phyloP scores from a whole-genome alignment of 1,139 yeast species.

The Meyerozyma smithsonii region DNA sequence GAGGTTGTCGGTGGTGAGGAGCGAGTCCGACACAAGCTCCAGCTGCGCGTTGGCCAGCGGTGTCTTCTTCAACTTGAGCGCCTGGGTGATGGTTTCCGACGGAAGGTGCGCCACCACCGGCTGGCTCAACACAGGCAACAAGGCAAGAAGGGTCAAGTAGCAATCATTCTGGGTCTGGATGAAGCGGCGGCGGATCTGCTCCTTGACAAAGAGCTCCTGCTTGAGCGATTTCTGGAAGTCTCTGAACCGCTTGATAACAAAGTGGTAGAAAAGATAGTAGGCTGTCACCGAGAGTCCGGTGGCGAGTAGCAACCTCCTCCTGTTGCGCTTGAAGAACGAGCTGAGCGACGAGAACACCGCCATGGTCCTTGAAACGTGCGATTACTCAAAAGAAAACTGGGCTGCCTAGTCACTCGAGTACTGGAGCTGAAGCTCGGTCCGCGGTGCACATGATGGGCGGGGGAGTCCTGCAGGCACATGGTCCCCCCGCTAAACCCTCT shows the following conservation, averaged over 20 bases:
- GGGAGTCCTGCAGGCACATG: neutral
- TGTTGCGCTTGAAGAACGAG: constrained; percentile 57
- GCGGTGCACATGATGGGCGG: neutral
- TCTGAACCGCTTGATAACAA: constrained; percentile 54
- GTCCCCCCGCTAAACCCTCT: neutral
- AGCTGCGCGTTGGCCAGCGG: constrained; percentile 17
- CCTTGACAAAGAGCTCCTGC: constrained; percentile 75
- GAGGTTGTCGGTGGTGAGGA: constrained; percentile 38
- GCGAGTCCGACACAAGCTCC: constrained; percentile 22
- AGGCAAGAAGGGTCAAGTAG: constrained; percentile 74
- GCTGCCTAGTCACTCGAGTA: neutral
- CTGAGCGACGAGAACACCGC: constrained; percentile 51
- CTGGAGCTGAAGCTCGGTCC: neutral
- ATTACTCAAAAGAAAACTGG: neutral
- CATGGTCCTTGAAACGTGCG: constrained; percentile 26
- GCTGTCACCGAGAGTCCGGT: constrained; percentile 55
- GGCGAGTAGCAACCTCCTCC: constrained; percentile 52
- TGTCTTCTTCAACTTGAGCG: constrained; percentile 58
- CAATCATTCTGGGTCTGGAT: constrained; percentile 93
- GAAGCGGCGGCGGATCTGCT: constrained; percentile 63
- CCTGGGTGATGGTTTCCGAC: constrained; percentile 70
- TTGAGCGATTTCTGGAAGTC: constrained; percentile 65
- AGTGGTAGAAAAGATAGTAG: constrained; percentile 55
- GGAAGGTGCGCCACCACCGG: constrained; percentile 62
- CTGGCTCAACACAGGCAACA: constrained; percentile 70